Evolutionary conservation across 2,329 filamentous ascomycete species (phyloP).

Genomic region (Colletotrichum sp.): DNA sequence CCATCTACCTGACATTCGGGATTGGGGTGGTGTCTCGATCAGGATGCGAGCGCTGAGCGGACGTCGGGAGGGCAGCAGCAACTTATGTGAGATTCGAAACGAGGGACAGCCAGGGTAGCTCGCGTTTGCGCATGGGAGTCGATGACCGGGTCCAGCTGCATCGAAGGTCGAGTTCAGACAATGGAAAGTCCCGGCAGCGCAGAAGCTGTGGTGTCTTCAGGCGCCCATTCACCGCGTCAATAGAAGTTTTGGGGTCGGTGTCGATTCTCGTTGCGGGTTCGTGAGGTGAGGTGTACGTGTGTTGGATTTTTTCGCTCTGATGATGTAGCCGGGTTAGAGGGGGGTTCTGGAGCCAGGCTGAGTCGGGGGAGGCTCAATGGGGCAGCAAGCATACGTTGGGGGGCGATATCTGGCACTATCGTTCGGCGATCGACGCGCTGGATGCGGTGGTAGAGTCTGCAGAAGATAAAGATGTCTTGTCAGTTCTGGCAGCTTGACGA

Average conservation of each 20-base stretch:
- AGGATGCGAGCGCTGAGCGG: constrained; percentile 9
- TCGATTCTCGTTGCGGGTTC: not conserved
- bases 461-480: not conserved
- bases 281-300: not conserved
- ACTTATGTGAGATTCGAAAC: constrained; percentile 35
- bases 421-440: constrained; percentile 1
- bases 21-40: constrained; percentile 14
- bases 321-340: constrained; percentile 2
- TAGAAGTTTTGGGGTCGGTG: not conserved
- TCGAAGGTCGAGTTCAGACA: constrained; percentile 15
- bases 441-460: constrained; percentile 19
- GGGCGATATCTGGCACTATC: not conserved
- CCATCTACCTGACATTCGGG: constrained; percentile 61
- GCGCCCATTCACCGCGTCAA: constrained; percentile 17
- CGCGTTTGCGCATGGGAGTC: constrained; percentile 45
- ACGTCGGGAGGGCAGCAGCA: constrained; percentile 24
- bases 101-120: constrained; percentile 35
- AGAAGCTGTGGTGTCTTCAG: constrained; percentile 7
- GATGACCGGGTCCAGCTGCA: constrained; percentile 20
- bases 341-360: not conserved
- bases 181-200: constrained; percentile 7
- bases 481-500: not conserved
- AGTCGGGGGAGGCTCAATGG: not conserved
- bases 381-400: constrained; percentile 1
- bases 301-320: not conserved